Conservation (phyloP, 140 eudicot genomes). For the Flaveria floridana region DNA sequence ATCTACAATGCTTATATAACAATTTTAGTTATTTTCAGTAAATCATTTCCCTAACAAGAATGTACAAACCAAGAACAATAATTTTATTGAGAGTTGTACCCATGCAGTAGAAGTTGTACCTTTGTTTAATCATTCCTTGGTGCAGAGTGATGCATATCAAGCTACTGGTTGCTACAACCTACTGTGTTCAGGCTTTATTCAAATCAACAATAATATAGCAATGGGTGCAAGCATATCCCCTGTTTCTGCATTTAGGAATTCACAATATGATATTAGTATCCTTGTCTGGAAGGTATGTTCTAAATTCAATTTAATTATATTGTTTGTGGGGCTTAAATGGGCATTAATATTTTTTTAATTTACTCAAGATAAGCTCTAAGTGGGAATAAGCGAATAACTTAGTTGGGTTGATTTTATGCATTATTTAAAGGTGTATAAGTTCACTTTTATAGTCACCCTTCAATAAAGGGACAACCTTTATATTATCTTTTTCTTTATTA, state of each 20-base stretch:
- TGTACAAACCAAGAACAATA: conserved; percentile 15
- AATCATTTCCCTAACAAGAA: not conserved
- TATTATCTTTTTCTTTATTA: conserved; percentile 30
- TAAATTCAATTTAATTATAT: conserved; percentile 20
- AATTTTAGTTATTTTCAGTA: not conserved
- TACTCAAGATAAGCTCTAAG: conserved; percentile 29
- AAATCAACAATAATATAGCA: conserved; percentile 75
- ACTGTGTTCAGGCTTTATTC: conserved; percentile 91
- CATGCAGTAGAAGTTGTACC: conserved; percentile 22
- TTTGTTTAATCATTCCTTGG: not conserved
- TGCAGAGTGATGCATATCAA: conserved; percentile 94
- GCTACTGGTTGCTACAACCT: conserved; percentile 99
- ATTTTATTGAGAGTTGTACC: conserved; percentile 24
- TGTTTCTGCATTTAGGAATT: conserved; percentile 65
- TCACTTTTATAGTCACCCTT: conserved; percentile 30
- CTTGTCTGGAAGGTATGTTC: conserved; percentile 95
- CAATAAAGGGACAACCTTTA: conserved; percentile 35
- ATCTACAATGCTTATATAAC: conserved; percentile 20
- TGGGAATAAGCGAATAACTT: conserved; percentile 32
- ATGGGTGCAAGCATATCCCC: conserved; percentile 99
- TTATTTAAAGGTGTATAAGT: conserved; percentile 34
- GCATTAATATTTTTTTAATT: conserved; percentile 16
- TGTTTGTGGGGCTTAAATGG: conserved; percentile 11
- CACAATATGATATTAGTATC: conserved; percentile 86
- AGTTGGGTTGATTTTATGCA: conserved; percentile 37